phyloP scores from a whole-genome alignment of 2,329 filamentous ascomycete species.

The Aspergillus melleus region DNA sequence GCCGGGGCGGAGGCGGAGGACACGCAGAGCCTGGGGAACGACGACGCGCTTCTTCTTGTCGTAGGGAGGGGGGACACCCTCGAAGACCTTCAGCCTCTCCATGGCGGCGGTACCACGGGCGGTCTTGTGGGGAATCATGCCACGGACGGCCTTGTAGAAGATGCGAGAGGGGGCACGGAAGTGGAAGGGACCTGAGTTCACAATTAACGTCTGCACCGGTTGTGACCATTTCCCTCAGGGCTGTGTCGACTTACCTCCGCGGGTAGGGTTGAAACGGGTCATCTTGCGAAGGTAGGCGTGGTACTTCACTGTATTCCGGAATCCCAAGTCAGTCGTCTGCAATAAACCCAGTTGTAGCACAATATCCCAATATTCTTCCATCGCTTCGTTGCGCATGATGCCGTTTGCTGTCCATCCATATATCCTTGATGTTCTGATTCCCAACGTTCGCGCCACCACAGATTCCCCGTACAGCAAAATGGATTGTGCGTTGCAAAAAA shows the following conservation, averaged over 20 bases:
- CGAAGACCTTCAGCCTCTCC: conserved; percentile 99
- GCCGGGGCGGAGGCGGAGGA: conserved; percentile 95
- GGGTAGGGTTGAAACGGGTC: conserved; percentile 99
- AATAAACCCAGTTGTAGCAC: background rate
- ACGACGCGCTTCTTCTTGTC: conserved; percentile 99
- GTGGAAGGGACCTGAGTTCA: conserved; percentile 84
- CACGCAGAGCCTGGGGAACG: conserved; percentile 94
- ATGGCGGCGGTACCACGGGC: conserved; percentile 93
- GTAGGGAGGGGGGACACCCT: conserved; percentile 98
- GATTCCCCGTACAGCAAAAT: conserved; percentile 8
- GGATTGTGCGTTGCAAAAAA: background rate
- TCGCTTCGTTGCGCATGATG: background rate
- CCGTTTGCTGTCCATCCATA: background rate
- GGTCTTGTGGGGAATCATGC: conserved; percentile 99
- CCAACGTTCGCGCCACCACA: background rate
- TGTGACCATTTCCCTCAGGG: background rate
- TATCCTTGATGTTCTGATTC: background rate
- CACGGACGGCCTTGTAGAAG: conserved; percentile 99
- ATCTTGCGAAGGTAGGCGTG: conserved; percentile 99
- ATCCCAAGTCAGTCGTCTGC: conserved; percentile 48
- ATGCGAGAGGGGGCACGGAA: conserved; percentile 99
- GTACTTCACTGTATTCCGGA: conserved; percentile 85
- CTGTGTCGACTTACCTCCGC: conserved; percentile 71
- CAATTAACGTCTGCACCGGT: conserved; percentile 15
- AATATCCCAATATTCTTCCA: background rate